phyloP scores from a whole-genome alignment of 1,284 basidiomycete species.

The Albatrellus sp. region DNA sequence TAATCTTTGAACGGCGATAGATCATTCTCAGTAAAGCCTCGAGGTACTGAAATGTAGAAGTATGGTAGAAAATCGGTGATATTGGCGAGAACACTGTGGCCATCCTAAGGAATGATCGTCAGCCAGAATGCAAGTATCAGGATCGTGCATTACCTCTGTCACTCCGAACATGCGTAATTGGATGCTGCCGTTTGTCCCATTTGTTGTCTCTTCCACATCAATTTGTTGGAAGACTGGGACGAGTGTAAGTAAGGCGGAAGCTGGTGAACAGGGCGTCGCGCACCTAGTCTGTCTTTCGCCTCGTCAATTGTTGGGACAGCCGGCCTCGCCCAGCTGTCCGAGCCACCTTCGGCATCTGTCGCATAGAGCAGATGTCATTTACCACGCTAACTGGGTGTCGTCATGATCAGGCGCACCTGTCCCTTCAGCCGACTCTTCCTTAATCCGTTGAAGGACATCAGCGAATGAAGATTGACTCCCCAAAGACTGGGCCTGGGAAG shows the following conservation, averaged over 20 bases:
- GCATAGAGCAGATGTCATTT: neutral
- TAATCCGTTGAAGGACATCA: slow-evolving; percentile 66
- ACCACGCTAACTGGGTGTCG: neutral
- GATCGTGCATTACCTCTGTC: slow-evolving; percentile 45
- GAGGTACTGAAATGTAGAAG: slow-evolving; percentile 80
- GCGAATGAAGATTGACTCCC: slow-evolving; percentile 44
- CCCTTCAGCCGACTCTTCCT: slow-evolving; percentile 47
- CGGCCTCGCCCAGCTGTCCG: slow-evolving; percentile 72
- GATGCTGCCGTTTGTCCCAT: slow-evolving; percentile 30
- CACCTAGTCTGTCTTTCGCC: slow-evolving; percentile 51
- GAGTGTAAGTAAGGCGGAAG: neutral
- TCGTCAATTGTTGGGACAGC: slow-evolving; percentile 41
- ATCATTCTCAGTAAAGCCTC: slow-evolving; percentile 67
- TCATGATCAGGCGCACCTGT: slow-evolving; percentile 22
- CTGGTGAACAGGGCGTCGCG: slow-evolving; percentile 7
- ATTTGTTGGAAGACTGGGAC: slow-evolving; percentile 82
- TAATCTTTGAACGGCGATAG: slow-evolving; percentile 51
- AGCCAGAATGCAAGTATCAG: slow-evolving; percentile 2
- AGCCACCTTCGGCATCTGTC: slow-evolving; percentile 59
- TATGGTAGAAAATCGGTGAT: slow-evolving; percentile 81
- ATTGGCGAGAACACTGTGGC: slow-evolving; percentile 79
- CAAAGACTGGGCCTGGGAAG: slow-evolving; percentile 20
- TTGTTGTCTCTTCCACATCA: slow-evolving; percentile 71
- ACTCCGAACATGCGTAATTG: slow-evolving; percentile 80
- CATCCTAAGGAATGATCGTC: slow-evolving; percentile 33